Evolutionary conservation across 2,329 filamentous ascomycete species (phyloP).

Genomic region (Geosmithia flava): DNA sequence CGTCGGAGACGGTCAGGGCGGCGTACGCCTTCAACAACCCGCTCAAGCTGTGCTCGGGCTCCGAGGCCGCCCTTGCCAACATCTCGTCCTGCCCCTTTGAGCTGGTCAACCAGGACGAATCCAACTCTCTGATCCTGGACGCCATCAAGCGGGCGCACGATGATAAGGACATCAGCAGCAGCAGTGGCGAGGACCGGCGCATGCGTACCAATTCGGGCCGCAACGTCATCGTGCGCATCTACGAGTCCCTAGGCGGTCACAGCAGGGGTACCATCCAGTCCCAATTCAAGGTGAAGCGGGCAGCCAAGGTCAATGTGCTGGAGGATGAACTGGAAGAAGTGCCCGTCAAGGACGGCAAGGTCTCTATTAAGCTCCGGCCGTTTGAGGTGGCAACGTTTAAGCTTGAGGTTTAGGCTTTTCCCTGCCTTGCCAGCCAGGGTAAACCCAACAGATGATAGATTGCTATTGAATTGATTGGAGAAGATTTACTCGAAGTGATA

Average conservation of each 20-base stretch:
- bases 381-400: constrained; percentile 82
- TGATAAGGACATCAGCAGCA: constrained; percentile 58
- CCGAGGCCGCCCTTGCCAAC: constrained; percentile 12
- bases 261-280: constrained; percentile 59
- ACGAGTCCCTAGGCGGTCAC: constrained; percentile 78
- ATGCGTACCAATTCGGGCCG: constrained; percentile 56
- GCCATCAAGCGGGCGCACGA: constrained; percentile 89
- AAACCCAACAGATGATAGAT: background rate
- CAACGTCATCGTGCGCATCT: constrained; percentile 75
- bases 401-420: constrained; percentile 33
- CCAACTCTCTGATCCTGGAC: constrained; percentile 64
- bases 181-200: constrained; percentile 25
- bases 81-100: constrained; percentile 39
- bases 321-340: constrained; percentile 74
- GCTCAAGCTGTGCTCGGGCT: constrained; percentile 27
- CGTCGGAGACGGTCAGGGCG: constrained; percentile 63
- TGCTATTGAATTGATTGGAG: background rate
- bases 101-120: constrained; percentile 44
- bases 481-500: background rate
- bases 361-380: constrained; percentile 55
- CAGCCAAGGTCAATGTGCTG: constrained; percentile 73
- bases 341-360: constrained; percentile 26
- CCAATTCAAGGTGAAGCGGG: constrained; percentile 58
- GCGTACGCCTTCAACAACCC: constrained; percentile 89
- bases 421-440: too few relatives aligned